Base-by-base conservation (phyloP, 2,329 filamentous ascomycete genomes). In the Ophiostoma perfectum region DNA sequence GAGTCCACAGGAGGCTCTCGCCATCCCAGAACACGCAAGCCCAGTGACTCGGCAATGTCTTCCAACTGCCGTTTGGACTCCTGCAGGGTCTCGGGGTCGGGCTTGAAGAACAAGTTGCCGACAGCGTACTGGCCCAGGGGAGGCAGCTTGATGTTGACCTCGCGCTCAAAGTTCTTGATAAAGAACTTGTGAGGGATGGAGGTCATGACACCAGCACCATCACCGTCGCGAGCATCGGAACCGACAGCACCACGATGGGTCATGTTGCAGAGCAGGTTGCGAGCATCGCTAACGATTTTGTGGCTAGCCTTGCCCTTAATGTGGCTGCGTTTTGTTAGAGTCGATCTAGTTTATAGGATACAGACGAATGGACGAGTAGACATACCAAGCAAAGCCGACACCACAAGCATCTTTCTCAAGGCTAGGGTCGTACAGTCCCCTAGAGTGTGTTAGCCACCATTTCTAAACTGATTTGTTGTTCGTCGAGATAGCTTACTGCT, bases 321-420 rank as follows among this genome's bases (percentile, higher is more conserved):
- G 80, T 98, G 91, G 83, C 92, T 55, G 49, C 11, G 27, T 55
- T 6, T 27, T 96, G 74, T 5, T 18, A 41, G 60, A 16, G 12
- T 1, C 6, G 49, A 9, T 55, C n/a, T 9, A 5, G 11, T 41
- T 14, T 39, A 16, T 62, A 27, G 27, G 27, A 27, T 27, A 27
- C 27, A 2, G 2, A 27, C 27, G 27, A 27, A 27, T 47, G 16
- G 45, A 47, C 8, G 16, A 47, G 27, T 6, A 18, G 16, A 18
- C 49, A 18, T 55, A 55, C 49, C 49, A 96, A 80, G 94, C 92
- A 81, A 99, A 99, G 79, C 95, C 95, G 76, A 99, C 95, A 91
- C 95, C 95, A 78, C 95, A 99, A 74, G 95, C 93, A 93, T 99
- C 95, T 81, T 98, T 98, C 82, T 98, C 95, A 73, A 96, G 88